Evolutionary conservation across 2,329 filamentous ascomycete genomes (phyloP), one percentile per base, ranked within the genome.

Genomic region (Claviceps monticola): DNA sequence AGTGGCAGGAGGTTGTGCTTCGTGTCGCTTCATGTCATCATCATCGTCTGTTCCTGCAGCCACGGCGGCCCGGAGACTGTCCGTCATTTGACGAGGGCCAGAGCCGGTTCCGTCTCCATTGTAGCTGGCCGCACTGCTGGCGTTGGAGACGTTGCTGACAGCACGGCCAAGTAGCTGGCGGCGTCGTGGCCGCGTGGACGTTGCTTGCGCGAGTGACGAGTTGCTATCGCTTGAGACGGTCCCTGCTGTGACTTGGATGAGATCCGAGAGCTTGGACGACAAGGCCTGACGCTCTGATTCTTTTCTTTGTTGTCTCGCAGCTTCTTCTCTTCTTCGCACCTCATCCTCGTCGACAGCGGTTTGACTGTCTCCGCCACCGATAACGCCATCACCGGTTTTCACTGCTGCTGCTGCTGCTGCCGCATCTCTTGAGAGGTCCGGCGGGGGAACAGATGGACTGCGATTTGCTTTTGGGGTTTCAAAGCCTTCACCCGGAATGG

Each of bases 101-200:
- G 68, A 68, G 21, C 57, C 54, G 43, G 52, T 51, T 1, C 56
- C 59, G 44, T 51, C 50, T 4, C 58, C 60, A 46, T 54, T 47
- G 13, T 66, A 67, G 51, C 74, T 73, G 45, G 64, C 68, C n/a
- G 60, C 61, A 50, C 66, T 74, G 50, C 75, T 78, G 5, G 68
- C 68, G 1, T 72, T 72, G 2, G 78, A 82, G 2, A 71, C 71
- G 58, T 80, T 81, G 64, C 77, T 80, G 29, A 76, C 64, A 3
- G 76, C 79, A 11, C 79, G 74, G 5, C 79, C 79, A 3, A 82
- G 66, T 52, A 82, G 74, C 51, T 73, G 69, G 11, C 76, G 73
- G 49, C 71, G 68, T 1, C 71, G 57, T 51, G 65, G 58, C 17
- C 62, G 56, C 50, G 62, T 5, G 45, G 46, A 45, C 36, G 46